Base-by-base conservation (phyloP, 306 rosid species). In the Hylodesmum podocarpum region DNA sequence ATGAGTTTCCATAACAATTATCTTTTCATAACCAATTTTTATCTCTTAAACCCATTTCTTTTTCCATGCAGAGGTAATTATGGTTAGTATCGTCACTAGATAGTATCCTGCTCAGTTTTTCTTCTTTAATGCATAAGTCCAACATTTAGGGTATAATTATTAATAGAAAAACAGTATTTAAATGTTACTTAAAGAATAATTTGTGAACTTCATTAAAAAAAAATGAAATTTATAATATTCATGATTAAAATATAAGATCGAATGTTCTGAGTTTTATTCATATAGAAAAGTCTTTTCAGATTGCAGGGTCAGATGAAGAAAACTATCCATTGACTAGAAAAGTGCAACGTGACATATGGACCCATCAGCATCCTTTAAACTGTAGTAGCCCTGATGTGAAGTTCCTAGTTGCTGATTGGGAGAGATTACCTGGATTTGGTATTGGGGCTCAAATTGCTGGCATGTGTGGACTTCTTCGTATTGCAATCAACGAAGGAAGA, bases 391-490 rank as follows among this genome's bases (percentile, higher is more conserved):
- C 87, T 13, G 43, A 73, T 75, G 86, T 89, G 16, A 91, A 81
- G 77, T 95, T 95, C 85, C 93, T 95, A 37, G 86, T 95, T 28
- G 86, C 92, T 64, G 97, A 95, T 57, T 95, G 99, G 99, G 99
- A 95, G 68, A 91, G 84, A 73, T 80, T 87, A 70, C 96, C 99
- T 29, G 99, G 99, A 65, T 88, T 86, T 36, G 99, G 99, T 9
- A 87, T 92, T 21, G 99, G 99, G 13, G 97, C 92, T 69, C 99
- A 95, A 81, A 77, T 95, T 63, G 96, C 91, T 6, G 94, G 93
- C 72, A 92, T 92, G 97, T 83, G 89, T 73, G 97, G 99, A 16
- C 92, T 95, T 86, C 92, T 95, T 78, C 90, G 91, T 49, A 83
- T 95, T 71, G 97, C 97, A 33, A 78, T 90, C 82, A 89, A 72